These are phyloP conservation scores for Thermothelomyces thermophilus DNA, from an alignment of 2,329 filamentous ascomycete genomes.

Conservation along the genomic window DNA sequence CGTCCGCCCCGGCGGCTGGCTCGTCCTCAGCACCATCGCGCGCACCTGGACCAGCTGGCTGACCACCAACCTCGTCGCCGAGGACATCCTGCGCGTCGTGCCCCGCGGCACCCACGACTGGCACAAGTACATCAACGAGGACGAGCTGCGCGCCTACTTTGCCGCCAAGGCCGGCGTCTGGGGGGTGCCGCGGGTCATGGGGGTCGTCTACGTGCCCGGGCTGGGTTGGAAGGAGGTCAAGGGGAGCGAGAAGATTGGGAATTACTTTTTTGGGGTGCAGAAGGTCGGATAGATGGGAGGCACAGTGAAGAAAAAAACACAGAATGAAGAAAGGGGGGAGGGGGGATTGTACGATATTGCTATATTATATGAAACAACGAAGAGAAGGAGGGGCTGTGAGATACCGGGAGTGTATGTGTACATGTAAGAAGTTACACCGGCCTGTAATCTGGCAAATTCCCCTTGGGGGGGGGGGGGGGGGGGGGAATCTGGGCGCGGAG, in stretches of 20 bases:
- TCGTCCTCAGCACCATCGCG: slow-evolving; percentile 87
- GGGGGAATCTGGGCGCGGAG: background rate
- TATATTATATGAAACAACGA: background rate
- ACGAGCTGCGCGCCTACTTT: slow-evolving; percentile 60
- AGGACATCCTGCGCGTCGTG: slow-evolving; percentile 81
- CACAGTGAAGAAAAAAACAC: no score
- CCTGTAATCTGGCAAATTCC: no score
- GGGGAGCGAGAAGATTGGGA: slow-evolving; percentile 79
- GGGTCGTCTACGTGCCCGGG: slow-evolving; percentile 84
- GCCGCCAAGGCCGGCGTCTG: slow-evolving; percentile 40
- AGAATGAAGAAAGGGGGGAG: no score
- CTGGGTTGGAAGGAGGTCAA: slow-evolving; percentile 80
- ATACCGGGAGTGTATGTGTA: background rate
- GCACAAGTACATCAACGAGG: slow-evolving; percentile 88
- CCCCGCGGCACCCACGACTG: slow-evolving; percentile 93
- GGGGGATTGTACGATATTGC: background rate
- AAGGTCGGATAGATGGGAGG: slow-evolving; percentile 21
- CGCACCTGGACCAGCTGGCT: slow-evolving; percentile 84
- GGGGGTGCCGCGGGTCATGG: slow-evolving; percentile 59
- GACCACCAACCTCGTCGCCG: slow-evolving; percentile 86
- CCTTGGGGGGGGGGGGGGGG: no score
- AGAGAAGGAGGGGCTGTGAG: background rate
- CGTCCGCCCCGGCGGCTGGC: slow-evolving; percentile 85
- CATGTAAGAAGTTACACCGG: no score
- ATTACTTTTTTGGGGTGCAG: slow-evolving; percentile 91